Evolutionary conservation across 805 yeast species (phyloP), one percentile per base, ranked within the genome.

Genomic region (Starmerella ratchasimensis): DNA sequence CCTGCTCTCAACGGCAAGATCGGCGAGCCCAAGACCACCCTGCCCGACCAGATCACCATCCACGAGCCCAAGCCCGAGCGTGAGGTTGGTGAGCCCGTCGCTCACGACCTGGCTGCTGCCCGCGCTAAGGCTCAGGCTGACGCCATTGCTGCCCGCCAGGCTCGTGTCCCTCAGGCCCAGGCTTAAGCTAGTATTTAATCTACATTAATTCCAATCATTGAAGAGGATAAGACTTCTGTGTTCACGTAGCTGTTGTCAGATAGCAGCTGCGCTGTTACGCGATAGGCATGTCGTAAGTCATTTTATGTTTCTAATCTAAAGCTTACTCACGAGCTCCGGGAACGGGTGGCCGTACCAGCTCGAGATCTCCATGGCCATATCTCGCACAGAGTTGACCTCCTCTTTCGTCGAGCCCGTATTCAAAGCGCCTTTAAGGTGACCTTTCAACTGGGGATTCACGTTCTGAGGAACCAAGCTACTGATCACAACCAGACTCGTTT

Each of bases 1-100:
- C 95, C 97, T 69, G 83, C 62, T 41, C 40, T 49, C 41, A 57
- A 49, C 52, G 55, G 58, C 51, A 55, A 51, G 57, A 44, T 53
- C 31, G 62, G 62, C 41, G 42, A 54, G 35, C 62, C 62, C 52
- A 56, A 54, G 54, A 54, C 61, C 33, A 72, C 94, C 44, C 74
- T 86, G 64, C 96, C 96, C 65, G 96, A 86, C 69, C 83, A 78
- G 67, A 95, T 86, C 66, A 72, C 74, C 67, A 79, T 86, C 61
- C 65, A 73, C 58, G 94, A 82, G 66, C 94, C 94, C 68, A 86
- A 86, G 80, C 95, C 84, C 61, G 95, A 86, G 62, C 51, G 53
- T 43, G 49, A 49, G 18, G 49, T 55, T 31, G 48, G 50, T 33
- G 83, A 76, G 61, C 93, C 94, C 63, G 65, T 73, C 54, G 94